Conservation (phyloP, 352 stramenopile species). For the Phytopythium vexans region DNA sequence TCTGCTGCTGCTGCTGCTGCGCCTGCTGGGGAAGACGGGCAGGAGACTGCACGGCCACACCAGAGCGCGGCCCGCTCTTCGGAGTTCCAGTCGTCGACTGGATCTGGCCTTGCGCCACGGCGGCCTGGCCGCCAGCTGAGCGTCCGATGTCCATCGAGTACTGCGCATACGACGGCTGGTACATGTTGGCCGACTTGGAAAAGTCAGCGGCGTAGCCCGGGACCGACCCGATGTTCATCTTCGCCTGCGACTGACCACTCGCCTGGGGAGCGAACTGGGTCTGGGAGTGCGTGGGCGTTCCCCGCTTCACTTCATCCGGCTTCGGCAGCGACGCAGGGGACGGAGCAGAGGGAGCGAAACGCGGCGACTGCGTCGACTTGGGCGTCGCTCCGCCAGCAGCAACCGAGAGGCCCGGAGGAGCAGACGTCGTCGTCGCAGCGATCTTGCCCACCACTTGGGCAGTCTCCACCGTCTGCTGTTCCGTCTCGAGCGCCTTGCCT, state of each 20-base stretch:
- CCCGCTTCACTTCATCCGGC: constrained; percentile 80
- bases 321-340: constrained; percentile 85
- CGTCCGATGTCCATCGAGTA: constrained; percentile 80
- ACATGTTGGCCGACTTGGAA: constrained; percentile 52
- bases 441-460: constrained; percentile 19
- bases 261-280: constrained; percentile 45
- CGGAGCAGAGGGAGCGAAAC: constrained; percentile 67
- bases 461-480: constrained; percentile 18
- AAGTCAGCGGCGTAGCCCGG: constrained; percentile 55
- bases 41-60: constrained; percentile 49
- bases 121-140: constrained; percentile 18
- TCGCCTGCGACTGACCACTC: constrained; percentile 33
- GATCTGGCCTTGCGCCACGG: constrained; percentile 30
- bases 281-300: constrained; percentile 57
- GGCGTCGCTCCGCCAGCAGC: constrained; percentile 65
- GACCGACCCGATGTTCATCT: constrained; percentile 58
- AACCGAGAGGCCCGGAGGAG: constrained; percentile 66
- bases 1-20: constrained; percentile 23
- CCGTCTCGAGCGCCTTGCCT: constrained; percentile 30
- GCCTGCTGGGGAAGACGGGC: constrained; percentile 42
- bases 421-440: constrained; percentile 31
- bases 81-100: constrained; percentile 48
- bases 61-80: constrained; percentile 36
- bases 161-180: constrained; percentile 76
- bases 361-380: constrained; percentile 64